Base-by-base conservation (phyloP, 805 yeast species). In the Maudiozyma serrabonitensis region DNA sequence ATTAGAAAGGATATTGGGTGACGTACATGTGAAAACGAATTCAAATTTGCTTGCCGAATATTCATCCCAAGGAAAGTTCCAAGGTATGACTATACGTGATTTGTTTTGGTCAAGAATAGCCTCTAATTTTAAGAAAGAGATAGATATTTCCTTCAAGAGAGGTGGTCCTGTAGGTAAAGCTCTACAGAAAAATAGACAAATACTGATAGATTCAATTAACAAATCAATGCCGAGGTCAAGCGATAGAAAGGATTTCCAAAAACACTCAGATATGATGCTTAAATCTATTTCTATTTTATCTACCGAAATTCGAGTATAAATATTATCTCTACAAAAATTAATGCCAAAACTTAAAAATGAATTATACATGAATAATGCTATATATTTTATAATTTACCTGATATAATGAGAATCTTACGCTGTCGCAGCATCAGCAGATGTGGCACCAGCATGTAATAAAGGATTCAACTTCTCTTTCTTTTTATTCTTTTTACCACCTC, bases 401-500 rank as follows among this genome's bases (percentile, higher is more conserved):
- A 42, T 25, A 25, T 15, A 28, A 9, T 4, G 3, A 28, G 32
- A 28, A 6, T 28, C 12, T 28, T 8, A 28, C 6, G 6, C 32
- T 8, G 9, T 28, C 9, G 6, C 6, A 6, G 12, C 12, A 9
- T 28, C 32, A 11, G 32, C 12, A 28, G 32, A 6, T 35, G 19
- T n/a, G 2, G 56, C 49, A 32, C 55, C 59, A 23, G 60, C 57
- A 48, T 55, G 48, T 6, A 54, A 55, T 18, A 53, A 53, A n/a
- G 61, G 61, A 43, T 53, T 57, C 13, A 48, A 6, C 11, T 50
- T 34, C 45, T 46, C 47, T 46, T 54, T 54, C 52, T 59, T 60
- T 40, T 63, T 64, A 45, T 66, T 66, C 51, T 66, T 64, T 47
- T 64, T 66, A 23, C 70, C 70, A 49, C 70, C 70, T 49, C 70